These are phyloP conservation scores for Myriangium duriaei DNA, from an alignment of 2,329 filamentous ascomycete species.

Conservation along the genomic window DNA sequence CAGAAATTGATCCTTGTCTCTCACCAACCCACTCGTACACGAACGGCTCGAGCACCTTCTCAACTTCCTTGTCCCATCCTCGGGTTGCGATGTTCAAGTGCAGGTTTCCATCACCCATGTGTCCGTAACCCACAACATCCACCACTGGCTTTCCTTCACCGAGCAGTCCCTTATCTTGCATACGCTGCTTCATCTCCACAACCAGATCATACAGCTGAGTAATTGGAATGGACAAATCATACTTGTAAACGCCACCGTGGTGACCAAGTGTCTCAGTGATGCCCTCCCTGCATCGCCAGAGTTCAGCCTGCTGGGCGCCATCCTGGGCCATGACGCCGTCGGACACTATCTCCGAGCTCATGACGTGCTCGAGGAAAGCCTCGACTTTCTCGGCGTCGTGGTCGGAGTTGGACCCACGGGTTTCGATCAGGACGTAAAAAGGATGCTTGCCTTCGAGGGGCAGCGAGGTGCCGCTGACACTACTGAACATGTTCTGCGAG, in stretches of 20 bases:
- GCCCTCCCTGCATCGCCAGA: constrained; percentile 91
- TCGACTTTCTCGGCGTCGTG: constrained; percentile 88
- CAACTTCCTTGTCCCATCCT: constrained; percentile 74
- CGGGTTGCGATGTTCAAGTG: constrained; percentile 83
- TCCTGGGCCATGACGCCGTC: constrained; percentile 91
- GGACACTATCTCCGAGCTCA: constrained; percentile 71
- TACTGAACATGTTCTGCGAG: constrained; percentile 64
- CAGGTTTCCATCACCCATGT: constrained; percentile 95
- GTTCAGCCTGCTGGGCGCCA: constrained; percentile 70
- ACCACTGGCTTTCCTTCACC: constrained; percentile 66
- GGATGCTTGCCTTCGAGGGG: constrained; percentile 75
- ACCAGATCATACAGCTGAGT: constrained; percentile 78
- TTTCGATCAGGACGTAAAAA: constrained; percentile 96
- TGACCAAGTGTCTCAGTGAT: constrained; percentile 82
- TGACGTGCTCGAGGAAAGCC: constrained; percentile 79
- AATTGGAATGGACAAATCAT: constrained; percentile 90
- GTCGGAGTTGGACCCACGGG: constrained; percentile 84
- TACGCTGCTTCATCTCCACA: constrained; percentile 63
- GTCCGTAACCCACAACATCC: constrained; percentile 88
- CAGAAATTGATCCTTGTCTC: constrained; percentile 84
- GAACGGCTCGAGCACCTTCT: constrained; percentile 80
- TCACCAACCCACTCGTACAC: constrained; percentile 95
- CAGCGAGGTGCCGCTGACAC: constrained; percentile 61
- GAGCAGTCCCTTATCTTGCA: constrained; percentile 63
- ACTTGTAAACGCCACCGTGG: constrained; percentile 95